Base-by-base conservation (phyloP, 1,139 yeast species). In the Magnusiomyces fungicola region DNA sequence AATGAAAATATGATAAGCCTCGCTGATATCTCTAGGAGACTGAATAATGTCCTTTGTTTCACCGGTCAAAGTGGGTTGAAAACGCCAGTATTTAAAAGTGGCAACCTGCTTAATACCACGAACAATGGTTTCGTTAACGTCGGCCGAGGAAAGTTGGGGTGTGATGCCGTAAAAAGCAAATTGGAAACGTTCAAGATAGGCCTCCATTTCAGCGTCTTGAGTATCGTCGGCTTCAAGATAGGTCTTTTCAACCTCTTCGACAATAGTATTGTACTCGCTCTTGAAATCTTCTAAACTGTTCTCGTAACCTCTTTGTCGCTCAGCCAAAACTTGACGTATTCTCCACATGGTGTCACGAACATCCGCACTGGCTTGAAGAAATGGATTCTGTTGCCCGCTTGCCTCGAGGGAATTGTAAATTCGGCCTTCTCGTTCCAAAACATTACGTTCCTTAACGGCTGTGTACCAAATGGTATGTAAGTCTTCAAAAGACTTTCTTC, bases 401-500 rank as follows among this genome's bases (percentile, higher is more conserved):
- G 69, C 69, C 19, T 59, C 63, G 47, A 73, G 77, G 22, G 61
- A 51, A 48, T 50, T 50, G 55, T 60, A 58, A 43, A 78, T 67
- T 56, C 82, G 79, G 48, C 75, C 73, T 66, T 94, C 98, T 60
- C 96, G 77, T 34, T 82, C 81, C 52, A 92, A 67, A 37, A 80
- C 71, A 67, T 92, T 94, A 57, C 95, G 74, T 66, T 92, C 96
- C 63, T 81, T 85, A 56, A 92, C 70, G 57, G 90, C 80, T 45
- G 83, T 74, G 65, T 88, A 90, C 97, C 98, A 92, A 59, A 92
- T 74, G 45, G 80, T 78, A 67, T 94, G 98, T 60, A 92, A 72
- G 65, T 92, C 98, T 40, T 89, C 95, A 61, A 89, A 94, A 16
- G 89, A 80, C 66, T 92, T 94, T 55, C 94, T 77, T 67, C 99